Evolutionary conservation across 2,329 filamentous ascomycete species (phyloP).

Genomic region (Byssoonygena ceratinophila): DNA sequence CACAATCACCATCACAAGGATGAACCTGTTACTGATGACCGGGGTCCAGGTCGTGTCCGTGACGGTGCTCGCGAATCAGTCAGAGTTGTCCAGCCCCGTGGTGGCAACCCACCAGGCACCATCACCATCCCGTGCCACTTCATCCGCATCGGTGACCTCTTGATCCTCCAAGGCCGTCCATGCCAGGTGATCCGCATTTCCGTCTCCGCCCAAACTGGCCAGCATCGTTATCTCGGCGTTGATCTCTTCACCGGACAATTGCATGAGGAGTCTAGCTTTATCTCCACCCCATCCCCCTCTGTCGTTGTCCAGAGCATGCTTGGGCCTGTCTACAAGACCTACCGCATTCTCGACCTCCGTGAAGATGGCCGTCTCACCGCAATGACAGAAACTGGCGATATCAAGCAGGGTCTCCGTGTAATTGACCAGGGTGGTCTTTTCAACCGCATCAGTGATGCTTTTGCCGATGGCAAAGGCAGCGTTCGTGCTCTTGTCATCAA

Average conservation of each 20-base stretch:
- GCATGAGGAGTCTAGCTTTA: slow-evolving; percentile 95
- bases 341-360: slow-evolving; percentile 95
- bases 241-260: slow-evolving; percentile 99
- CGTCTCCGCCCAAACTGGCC: slow-evolving; percentile 91
- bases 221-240: slow-evolving; percentile 99
- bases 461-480: slow-evolving; percentile 83
- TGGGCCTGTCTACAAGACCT: slow-evolving; percentile 99
- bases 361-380: slow-evolving; percentile 72
- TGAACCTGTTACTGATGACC: slow-evolving; percentile 34
- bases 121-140: slow-evolving; percentile 99
- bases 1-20: slow-evolving; percentile 24
- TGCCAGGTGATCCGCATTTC: slow-evolving; percentile 99
- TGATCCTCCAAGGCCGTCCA: slow-evolving; percentile 96
- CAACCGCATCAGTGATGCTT: slow-evolving; percentile 67
- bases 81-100: slow-evolving; percentile 43
- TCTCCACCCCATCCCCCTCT: slow-evolving; percentile 91
- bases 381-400: slow-evolving; percentile 98
- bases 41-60: slow-evolving; percentile 38
- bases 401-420: slow-evolving; percentile 90
- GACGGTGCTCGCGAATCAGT: slow-evolving; percentile 37
- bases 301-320: slow-evolving; percentile 99
- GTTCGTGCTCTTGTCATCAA: slow-evolving; percentile 93
- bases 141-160: slow-evolving; percentile 95
- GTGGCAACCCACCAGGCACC: slow-evolving; percentile 56
- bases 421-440: slow-evolving; percentile 90